Evolutionary conservation across 225 moss, liverwort and hornwort genomes (phyloP), one percentile per base, ranked within the genome.

Genomic region (Physcomitrellopsis africana): DNA sequence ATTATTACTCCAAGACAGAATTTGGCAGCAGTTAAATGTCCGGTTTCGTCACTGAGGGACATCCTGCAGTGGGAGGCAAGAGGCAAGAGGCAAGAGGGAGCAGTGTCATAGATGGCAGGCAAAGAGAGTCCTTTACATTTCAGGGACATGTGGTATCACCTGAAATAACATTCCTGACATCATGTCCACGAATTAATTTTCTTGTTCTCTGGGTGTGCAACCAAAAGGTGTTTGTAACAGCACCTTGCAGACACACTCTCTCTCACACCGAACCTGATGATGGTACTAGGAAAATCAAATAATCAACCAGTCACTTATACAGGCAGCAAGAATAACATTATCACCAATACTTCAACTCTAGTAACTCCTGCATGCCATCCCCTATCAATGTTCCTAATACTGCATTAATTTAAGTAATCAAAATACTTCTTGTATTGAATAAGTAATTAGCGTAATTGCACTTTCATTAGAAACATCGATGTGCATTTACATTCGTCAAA

Each of bases 241-340:
- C 29, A 37, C 23, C 70, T 45, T 11, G 49, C 49, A 48, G 29
- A 69, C 51, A 5, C 41, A 42, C 69, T 41, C 69, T 68, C 19
- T 5, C n/a, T 52, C 8, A 12, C 20, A 32, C 37, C 68, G 41
- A 53, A 37, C 13, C 20, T 12, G 37, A 18, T 3, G 32, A 54
- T 32, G 68, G 19, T 54, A 29, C 51, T n/a, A 12, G 60, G 46
- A 72, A 72, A 60, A n/a, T 72, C n/a, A 13, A 72, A 72, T 60
- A 72, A 32, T 54, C 4, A 2, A 37, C 32, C 32, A 37, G 2
- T 37, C 32, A 37, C 32, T 37, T 5, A 37, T 37, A 37, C 32
- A 37, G 32, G 32, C 32, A 37, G 32, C 32, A 37, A 37, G 32
- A 37, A 37, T 37, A 37, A 37, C 32, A 37, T 5, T 37, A 37